A percentile compares a stretch with the other conserved stretches of the same genome.
These are phyloP conservation scores for Termitomyces sp. DNA, from an alignment of 768 basidiomycete species.

Conservation along the genomic window DNA sequence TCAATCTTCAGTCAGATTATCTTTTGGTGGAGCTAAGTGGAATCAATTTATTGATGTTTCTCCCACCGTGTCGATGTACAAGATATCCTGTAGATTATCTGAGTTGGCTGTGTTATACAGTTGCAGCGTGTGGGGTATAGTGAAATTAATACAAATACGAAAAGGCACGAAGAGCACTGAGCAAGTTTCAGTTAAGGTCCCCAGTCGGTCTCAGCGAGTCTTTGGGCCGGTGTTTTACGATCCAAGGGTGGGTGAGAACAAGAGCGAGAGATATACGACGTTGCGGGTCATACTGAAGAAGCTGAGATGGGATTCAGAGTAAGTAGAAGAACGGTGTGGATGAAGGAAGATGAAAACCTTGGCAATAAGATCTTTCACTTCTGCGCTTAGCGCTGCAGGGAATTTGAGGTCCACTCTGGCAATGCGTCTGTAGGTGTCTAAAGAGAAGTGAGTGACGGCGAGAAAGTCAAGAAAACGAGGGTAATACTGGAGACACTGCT, in stretches of 20 bases:
- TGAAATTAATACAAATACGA: background rate
- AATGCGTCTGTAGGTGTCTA: slow-evolving; percentile 89
- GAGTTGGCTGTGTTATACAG: background rate
- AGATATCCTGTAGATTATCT: background rate
- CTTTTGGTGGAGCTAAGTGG: background rate
- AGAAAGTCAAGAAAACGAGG: background rate
- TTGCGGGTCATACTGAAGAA: slow-evolving; percentile 78
- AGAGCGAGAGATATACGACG: slow-evolving; percentile 69
- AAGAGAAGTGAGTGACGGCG: background rate
- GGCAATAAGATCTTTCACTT: slow-evolving; percentile 62
- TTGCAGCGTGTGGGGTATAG: background rate
- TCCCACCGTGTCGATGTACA: background rate
- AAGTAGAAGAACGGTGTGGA: background rate
- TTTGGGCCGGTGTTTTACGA: slow-evolving; percentile 61
- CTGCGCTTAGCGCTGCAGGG: slow-evolving; percentile 51
- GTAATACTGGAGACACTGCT: slow-evolving; percentile 61
- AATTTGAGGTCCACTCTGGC: slow-evolving; percentile 78
- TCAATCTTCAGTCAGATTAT: background rate
- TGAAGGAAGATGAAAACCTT: slow-evolving; percentile 33
- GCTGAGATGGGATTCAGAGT: slow-evolving; percentile 44
- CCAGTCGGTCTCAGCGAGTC: slow-evolving; percentile 21
- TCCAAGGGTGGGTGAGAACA: slow-evolving; percentile 84
- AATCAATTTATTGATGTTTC: background rate
- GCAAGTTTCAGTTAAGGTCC: background rate
- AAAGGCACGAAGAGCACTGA: background rate